Evolutionary conservation across 176 grass and related monocot genomes (phyloP), one percentile per base, ranked within the genome.

Genomic region (Guadua angustifolia): DNA sequence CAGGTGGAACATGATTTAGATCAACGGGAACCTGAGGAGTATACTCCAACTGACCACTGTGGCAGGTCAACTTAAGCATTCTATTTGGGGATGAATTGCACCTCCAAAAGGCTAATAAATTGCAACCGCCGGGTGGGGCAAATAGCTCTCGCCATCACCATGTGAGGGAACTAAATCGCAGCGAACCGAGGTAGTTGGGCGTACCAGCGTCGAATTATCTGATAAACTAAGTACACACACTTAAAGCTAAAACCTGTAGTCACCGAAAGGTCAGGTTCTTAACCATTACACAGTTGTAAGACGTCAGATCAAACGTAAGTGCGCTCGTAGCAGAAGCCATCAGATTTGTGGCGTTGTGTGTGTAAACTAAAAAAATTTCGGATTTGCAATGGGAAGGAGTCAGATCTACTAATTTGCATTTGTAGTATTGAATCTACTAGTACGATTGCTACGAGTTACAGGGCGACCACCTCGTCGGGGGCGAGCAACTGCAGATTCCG

Each of bases 401-500:
- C 5, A 68, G 47, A 57, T 42, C 36, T n/a, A 36, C 1, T 10
- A 0, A 60, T 45, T 39, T 39, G 38, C 5, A 39, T 25, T 25
- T 25, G 57, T 24, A 60, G 22, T 4, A 25, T 4, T 25, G 57
- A 60, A 60, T 25, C 51, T 22, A 39, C 33, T 9, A 2, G 5
- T 0, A 15, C 3, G 6, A 71, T 21, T 10, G 16, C 14, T 33
- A 50, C 12, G 10, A 49, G 16, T 14, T 19, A 17, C 32, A 16
- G 26, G 17, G 50, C 40, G 1, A 1, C 72, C 32, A 94, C 92
- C 92, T 94, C 84, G 13, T 90, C 63, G 13, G 71, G 18, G 5
- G 84, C 74, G 69, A 94, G 87, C 71, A 92, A 21, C 0, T 0
- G 44, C 7, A 90, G 85, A 73, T 90, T 92, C 74, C 67, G 83